phyloP scores from a whole-genome alignment of 2,329 filamentous ascomycete genomes.

The Lasiodiplodia sp. region DNA sequence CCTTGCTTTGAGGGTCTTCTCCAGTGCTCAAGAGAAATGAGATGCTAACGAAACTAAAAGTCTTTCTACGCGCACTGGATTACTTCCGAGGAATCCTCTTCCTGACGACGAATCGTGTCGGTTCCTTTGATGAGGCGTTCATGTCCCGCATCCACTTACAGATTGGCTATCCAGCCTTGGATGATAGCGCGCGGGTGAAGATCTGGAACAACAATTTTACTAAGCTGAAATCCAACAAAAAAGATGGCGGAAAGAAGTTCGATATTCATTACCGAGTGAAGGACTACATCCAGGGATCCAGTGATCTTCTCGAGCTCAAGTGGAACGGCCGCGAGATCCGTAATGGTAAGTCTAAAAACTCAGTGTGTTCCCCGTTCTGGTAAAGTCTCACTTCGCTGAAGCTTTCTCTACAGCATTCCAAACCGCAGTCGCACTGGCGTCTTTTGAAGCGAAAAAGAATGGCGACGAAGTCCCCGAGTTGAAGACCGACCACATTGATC shows the following conservation, averaged over 20 bases:
- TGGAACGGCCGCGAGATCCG: background rate
- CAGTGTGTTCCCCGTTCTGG: too few relatives aligned
- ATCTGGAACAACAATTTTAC: background rate
- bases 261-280: background rate
- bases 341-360: background rate
- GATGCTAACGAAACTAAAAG: too few relatives aligned
- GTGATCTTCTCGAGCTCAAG: background rate
- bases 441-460: too few relatives aligned
- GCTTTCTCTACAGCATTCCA: too few relatives aligned
- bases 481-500: too few relatives aligned
- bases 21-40: too few relatives aligned
- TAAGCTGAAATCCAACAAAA: background rate
- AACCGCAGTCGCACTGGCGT: too few relatives aligned
- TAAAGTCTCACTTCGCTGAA: too few relatives aligned
- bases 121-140: too few relatives aligned
- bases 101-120: too few relatives aligned
- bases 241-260: background rate
- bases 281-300: background rate
- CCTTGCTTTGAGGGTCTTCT: too few relatives aligned
- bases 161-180: background rate
- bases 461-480: too few relatives aligned
- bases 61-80: background rate
- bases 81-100: background rate
- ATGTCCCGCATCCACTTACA: background rate
- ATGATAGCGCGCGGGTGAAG: background rate